Evolutionary conservation across 1,139 yeast species (phyloP).

Genomic region (Suhomyces taliae): DNA sequence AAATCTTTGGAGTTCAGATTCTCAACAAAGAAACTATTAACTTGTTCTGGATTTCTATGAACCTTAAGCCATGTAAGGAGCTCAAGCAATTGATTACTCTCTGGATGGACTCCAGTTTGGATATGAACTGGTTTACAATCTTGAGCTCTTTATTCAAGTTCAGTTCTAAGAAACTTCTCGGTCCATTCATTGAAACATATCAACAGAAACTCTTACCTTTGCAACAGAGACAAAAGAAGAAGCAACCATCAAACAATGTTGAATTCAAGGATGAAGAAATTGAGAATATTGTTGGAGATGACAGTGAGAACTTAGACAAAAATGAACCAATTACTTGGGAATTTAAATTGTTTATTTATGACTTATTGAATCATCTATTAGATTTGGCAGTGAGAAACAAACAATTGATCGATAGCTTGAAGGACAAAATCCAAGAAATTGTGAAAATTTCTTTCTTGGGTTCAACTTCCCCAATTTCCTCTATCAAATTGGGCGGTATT

Average conservation of each 20-base stretch:
- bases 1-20: constrained; percentile 35
- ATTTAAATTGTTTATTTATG: constrained; percentile 62
- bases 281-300: constrained; percentile 43
- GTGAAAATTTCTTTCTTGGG: constrained; percentile 84
- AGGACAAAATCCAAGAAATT: constrained; percentile 62
- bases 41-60: constrained; percentile 47
- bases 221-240: constrained; percentile 45
- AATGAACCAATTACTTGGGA: constrained; percentile 72
- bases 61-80: constrained; percentile 39
- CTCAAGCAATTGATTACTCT: constrained; percentile 34
- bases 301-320: constrained; percentile 31
- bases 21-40: constrained; percentile 38
- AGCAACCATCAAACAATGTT: constrained; percentile 29
- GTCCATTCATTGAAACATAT: constrained; percentile 39
- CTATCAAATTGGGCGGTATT: constrained; percentile 66
- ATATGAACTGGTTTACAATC: constrained; percentile 42
- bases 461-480: constrained; percentile 67
- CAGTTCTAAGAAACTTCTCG: constrained; percentile 40
- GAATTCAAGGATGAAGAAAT: constrained; percentile 49
- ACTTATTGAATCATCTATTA: constrained; percentile 55
- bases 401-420: constrained; percentile 41
- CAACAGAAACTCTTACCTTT: constrained; percentile 46
- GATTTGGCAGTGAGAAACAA: constrained; percentile 40
- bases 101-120: constrained; percentile 43
- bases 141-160: constrained; percentile 39